Percentiles rank a stretch among this genome's conserved stretches.
These are phyloP conservation scores for Aureobasidium namibiae DNA, from an alignment of 2,329 filamentous ascomycete species.

Conservation along the genomic window DNA sequence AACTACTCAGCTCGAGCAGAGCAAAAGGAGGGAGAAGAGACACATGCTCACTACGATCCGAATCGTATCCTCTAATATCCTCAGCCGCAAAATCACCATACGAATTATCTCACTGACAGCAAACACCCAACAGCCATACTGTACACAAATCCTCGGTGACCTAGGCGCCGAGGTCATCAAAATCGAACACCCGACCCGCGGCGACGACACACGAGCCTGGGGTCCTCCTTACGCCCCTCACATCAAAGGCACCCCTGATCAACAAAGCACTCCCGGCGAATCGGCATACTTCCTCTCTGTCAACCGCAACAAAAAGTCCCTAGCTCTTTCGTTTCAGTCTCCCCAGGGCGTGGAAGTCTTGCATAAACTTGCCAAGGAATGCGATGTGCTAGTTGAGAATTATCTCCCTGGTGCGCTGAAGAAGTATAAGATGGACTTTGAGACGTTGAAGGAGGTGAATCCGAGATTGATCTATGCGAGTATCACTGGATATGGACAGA, in stretches of 20 bases:
- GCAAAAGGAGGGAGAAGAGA: not conserved
- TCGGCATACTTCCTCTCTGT: conserved; percentile 90
- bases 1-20: too few species aligned
- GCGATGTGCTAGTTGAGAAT: conserved; percentile 93
- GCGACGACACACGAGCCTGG: conserved; percentile 94
- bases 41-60: not conserved
- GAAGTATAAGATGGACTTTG: conserved; percentile 88
- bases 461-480: conserved; percentile 85
- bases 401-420: conserved; percentile 83
- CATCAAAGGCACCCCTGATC: conserved; percentile 39
- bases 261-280: conserved; percentile 63
- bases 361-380: conserved; percentile 73
- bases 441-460: conserved; percentile 71
- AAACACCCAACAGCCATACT: conserved; percentile 89
- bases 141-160: conserved; percentile 92
- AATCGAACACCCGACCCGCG: conserved; percentile 83
- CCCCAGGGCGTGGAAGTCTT: conserved; percentile 76
- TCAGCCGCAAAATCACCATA: too few species aligned
- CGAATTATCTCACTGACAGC: not conserved
- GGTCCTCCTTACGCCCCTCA: conserved; percentile 88
- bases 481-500: conserved; percentile 95
- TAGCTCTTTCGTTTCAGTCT: conserved; percentile 86
- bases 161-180: conserved; percentile 96
- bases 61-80: too few species aligned
- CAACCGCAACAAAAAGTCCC: conserved; percentile 94